phyloP scores from a whole-genome alignment of 176 grass and related monocot genomes.

The Elaeis guineensis region DNA sequence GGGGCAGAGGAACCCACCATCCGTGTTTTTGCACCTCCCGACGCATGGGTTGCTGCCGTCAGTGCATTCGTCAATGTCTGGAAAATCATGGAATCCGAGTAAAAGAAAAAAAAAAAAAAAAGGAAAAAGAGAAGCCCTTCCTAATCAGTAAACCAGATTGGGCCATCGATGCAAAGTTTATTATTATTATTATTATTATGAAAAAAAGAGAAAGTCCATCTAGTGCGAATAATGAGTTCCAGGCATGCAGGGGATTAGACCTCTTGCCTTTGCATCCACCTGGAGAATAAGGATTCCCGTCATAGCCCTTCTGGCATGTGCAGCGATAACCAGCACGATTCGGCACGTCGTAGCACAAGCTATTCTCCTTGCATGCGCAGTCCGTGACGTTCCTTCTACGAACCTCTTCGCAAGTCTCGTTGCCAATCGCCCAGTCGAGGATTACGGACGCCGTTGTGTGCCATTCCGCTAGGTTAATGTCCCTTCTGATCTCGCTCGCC shows the following conservation, averaged over 20 bases:
- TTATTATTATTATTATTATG: too few relatives aligned
- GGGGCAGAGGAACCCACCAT: slow-evolving; percentile 12
- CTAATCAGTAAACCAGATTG: too few relatives aligned
- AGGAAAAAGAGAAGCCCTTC: too few relatives aligned
- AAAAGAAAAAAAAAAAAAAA: too few relatives aligned
- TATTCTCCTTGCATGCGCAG: slow-evolving; percentile 22
- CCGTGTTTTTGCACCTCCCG: slow-evolving; percentile 23
- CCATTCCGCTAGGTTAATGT: neutral
- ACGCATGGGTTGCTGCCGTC: slow-evolving; percentile 11
- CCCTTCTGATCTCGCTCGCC: too few relatives aligned
- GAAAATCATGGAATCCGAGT: neutral
- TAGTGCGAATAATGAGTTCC: too few relatives aligned
- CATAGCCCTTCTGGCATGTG: slow-evolving; percentile 29
- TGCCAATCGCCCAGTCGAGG: slow-evolving; percentile 52
- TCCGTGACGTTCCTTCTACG: neutral
- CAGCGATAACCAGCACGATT: slow-evolving; percentile 49
- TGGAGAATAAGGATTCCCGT: slow-evolving; percentile 43
- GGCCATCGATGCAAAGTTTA: too few relatives aligned
- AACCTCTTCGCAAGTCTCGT: slow-evolving; percentile 23
- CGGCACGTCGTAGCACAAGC: slow-evolving; percentile 22
- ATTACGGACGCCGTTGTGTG: slow-evolving; percentile 15
- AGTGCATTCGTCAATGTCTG: slow-evolving; percentile 47
- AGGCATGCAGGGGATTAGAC: too few relatives aligned
- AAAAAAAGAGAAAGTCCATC: too few relatives aligned
- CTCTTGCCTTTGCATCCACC: slow-evolving; percentile 30